Evolutionary conservation across 345 rosid genomes (phyloP), one percentile per base, ranked within the genome.

Genomic region (Eutrema japonicum): DNA sequence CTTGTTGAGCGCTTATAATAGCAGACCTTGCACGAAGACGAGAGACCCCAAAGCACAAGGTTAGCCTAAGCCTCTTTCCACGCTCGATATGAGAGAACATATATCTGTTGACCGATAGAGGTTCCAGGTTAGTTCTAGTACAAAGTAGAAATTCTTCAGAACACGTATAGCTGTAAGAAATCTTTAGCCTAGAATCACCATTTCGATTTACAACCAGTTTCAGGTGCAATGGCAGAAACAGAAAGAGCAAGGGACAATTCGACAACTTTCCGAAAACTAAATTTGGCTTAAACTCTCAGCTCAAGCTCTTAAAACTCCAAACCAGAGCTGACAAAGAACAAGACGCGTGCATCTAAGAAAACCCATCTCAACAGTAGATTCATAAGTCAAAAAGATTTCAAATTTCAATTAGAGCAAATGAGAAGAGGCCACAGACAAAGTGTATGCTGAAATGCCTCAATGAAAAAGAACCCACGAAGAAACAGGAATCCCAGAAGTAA

Each of bases 401-500:
- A 53, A 35, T 42, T 45, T 27, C 3, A 46, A 35, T 43, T 6
- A 60, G 37, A 69, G 8, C 32, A 55, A 36, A 38, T 4, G 4
- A 27, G n/a, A 62, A 46, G 1, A 53, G 32, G 1, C 2, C 55
- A 45, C 57, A 62, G 27, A 77, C 56, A 10, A 66, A 51, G 80
- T 77, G 80, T 77, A 65, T 77, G 80, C 30, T 65, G 35, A 11
- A 71, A 71, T 77, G 77, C 73, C 22, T 0, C 51, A 58, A 9
- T 29, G 69, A 72, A 65, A 72, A 56, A 3, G 38, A 55, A 81
- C 91, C 76, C 78, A 88, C 95, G 86, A 84, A 18, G 86, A 78
- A 4, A 82, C 74, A 58, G 84, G 80, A 62, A 78, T 68, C 46
- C 71, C 78, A 29, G 82, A 70, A 70, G 77, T 65, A 48, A 77